Evolutionary conservation across 139 green algal species (phyloP).

Genomic region (Chlamydomonas incerta): DNA sequence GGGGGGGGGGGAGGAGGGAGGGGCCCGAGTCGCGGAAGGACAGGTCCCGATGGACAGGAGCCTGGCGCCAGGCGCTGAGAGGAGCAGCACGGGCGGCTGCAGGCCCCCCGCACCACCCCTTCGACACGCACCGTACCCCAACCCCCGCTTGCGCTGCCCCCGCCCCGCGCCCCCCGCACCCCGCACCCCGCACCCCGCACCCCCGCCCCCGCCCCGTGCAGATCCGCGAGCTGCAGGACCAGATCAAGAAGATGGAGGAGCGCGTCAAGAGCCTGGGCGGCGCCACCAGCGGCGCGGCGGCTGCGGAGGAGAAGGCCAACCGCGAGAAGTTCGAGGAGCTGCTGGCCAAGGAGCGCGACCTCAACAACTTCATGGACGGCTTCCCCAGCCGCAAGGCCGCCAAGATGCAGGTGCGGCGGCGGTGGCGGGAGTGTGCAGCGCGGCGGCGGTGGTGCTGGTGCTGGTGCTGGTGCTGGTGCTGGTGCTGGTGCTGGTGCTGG

Average conservation of each 20-base stretch:
- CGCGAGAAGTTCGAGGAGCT: slow-evolving; percentile 76
- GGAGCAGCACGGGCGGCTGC: too few species aligned
- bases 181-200: too few species aligned
- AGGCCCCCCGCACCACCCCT: too few species aligned
- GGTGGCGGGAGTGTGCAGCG: neutral
- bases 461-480: neutral
- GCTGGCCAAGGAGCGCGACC: slow-evolving; percentile 70
- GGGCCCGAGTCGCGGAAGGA: too few species aligned
- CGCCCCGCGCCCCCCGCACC: too few species aligned
- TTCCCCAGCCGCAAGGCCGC: slow-evolving; percentile 62
- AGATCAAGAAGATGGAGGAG: slow-evolving; percentile 68
- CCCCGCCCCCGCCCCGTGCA: neutral
- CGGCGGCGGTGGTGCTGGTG: too few species aligned
- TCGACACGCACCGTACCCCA: too few species aligned
- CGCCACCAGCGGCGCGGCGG: slow-evolving; percentile 3
- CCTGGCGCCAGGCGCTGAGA: too few species aligned
- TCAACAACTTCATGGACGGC: slow-evolving; percentile 75
- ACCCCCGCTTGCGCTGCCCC: too few species aligned
- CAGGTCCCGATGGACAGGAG: too few species aligned
- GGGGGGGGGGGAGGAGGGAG: too few species aligned
- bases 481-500: neutral
- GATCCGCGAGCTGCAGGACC: slow-evolving; percentile 59
- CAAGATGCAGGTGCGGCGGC: slow-evolving; percentile 45
- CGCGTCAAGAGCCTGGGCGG: slow-evolving; percentile 30
- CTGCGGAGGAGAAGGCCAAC: slow-evolving; percentile 43